Percentiles rank a stretch among this genome's conserved stretches.
Evolutionary conservation across 257 asterid species (phyloP).

Genomic region (Plantago ovata): DNA sequence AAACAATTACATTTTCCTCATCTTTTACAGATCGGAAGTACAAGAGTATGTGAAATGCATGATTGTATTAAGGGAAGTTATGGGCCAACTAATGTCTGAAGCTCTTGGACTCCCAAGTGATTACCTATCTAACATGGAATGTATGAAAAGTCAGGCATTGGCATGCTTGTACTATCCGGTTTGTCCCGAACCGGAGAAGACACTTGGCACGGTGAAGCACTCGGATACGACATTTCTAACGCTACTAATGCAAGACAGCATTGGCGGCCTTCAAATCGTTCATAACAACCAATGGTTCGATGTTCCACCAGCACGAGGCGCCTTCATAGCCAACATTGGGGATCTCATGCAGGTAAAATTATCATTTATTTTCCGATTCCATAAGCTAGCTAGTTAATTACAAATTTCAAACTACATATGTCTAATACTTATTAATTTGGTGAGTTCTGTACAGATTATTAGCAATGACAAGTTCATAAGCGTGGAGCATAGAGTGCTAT

Average conservation of each 20-base stretch:
- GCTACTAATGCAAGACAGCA: conserved; percentile 30
- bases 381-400: no score
- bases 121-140: conserved; percentile 26
- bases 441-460: conserved; percentile 17
- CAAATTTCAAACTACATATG: no score
- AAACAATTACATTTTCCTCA: background rate
- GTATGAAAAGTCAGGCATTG: conserved; percentile 36
- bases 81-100: conserved; percentile 33
- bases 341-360: conserved; percentile 36
- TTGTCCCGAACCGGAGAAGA: conserved; percentile 34
- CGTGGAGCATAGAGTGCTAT: conserved; percentile 40
- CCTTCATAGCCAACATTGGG: conserved; percentile 33
- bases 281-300: conserved; percentile 34
- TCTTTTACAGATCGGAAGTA: conserved; percentile 22
- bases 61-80: conserved; percentile 27
- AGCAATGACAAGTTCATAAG: conserved; percentile 39
- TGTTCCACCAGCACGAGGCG: conserved; percentile 32
- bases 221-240: conserved; percentile 34
- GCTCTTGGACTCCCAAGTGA: conserved; percentile 30
- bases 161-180: conserved; percentile 32
- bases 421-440: no score
- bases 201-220: conserved; percentile 34
- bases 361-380: no score
- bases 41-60: conserved; percentile 27
- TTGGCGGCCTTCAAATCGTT: conserved; percentile 37